These are phyloP conservation scores for Kodamaea arcana DNA, from an alignment of 1,139 yeast genomes.

Conservation along the genomic window DNA sequence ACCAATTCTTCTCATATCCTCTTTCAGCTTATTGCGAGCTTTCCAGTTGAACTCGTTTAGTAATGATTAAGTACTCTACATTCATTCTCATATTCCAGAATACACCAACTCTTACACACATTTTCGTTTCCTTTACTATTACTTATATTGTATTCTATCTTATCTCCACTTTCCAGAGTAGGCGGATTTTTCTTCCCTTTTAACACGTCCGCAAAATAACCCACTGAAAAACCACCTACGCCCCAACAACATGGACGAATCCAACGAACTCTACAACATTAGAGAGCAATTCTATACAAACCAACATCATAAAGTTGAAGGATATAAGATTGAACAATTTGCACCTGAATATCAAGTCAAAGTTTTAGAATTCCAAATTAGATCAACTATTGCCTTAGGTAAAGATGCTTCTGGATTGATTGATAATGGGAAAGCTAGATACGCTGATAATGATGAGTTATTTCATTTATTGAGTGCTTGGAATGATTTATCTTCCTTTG, in stretches of 20 bases:
- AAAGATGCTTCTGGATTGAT: constrained; percentile 41
- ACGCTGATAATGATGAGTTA: constrained; percentile 34
- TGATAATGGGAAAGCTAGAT: constrained; percentile 32
- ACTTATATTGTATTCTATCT: too few relatives aligned
- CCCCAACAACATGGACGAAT: constrained; percentile 28
- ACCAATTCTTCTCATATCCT: too few relatives aligned
- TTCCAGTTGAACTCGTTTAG: too few relatives aligned
- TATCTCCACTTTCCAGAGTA: too few relatives aligned
- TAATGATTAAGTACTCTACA: too few relatives aligned
- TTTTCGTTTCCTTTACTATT: too few relatives aligned
- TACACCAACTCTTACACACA: too few relatives aligned
- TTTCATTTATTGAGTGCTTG: constrained; percentile 39
- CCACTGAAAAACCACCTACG: constrained; percentile 3
- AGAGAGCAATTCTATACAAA: constrained; percentile 47
- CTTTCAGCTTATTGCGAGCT: too few relatives aligned
- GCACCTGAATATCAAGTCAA: constrained; percentile 34
- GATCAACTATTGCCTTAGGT: constrained; percentile 40
- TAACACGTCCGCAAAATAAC: constrained; percentile 2
- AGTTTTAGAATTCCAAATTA: constrained; percentile 40
- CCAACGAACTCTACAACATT: constrained; percentile 41
- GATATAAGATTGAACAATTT: constrained; percentile 31
- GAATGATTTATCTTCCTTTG: constrained; percentile 43
- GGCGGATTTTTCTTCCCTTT: neutral
- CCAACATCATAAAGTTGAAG: constrained; percentile 38
- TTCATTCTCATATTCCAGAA: too few relatives aligned